Evolutionary conservation across 768 basidiomycete genomes (phyloP), one percentile per base, ranked within the genome.

Genomic region (Sporobolomyces roseus): DNA sequence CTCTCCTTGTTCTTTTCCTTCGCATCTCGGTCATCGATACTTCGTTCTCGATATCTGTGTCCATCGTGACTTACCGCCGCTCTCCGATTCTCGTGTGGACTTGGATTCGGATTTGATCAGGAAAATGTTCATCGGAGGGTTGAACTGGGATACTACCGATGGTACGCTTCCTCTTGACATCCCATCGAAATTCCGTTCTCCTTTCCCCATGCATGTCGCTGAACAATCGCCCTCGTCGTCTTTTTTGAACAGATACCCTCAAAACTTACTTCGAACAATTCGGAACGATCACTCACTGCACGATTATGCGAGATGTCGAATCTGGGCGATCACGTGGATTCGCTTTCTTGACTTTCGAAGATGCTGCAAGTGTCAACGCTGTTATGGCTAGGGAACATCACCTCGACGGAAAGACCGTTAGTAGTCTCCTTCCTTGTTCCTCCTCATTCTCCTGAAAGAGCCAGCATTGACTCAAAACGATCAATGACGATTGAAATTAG

Each of bases 71-170:
- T n/a, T n/a, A n/a, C n/a, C n/a, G n/a, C n/a, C n/a, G n/a, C n/a
- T n/a, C n/a, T n/a, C n/a, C n/a, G n/a, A n/a, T n/a, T n/a, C n/a
- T n/a, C n/a, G n/a, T n/a, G n/a, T n/a, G n/a, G n/a, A n/a, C n/a
- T n/a, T n/a, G n/a, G n/a, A n/a, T n/a, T n/a, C n/a, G n/a, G n/a
- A n/a, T n/a, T 14, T 46, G 21, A 54, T 41, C 38, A 74, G 96
- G 81, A 99, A 99, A 84, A 99, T 99, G 96, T 99, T 99, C 81
- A 93, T 99, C 78, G 96, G 96, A 71, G 96, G 96, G 74, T 84
- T 99, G 74, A 96, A 98, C 82, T 99, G 96, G 96, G 94, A 98
- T 81, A 98, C 96, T 76, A 94, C 91, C 79, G 96, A 98, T 84
- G 94, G 96, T 99, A 85, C 80, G 77, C 30, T 35, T 59, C 46